phyloP scores from a whole-genome alignment of 1,139 yeast genomes.

The Ashbya aceris region DNA sequence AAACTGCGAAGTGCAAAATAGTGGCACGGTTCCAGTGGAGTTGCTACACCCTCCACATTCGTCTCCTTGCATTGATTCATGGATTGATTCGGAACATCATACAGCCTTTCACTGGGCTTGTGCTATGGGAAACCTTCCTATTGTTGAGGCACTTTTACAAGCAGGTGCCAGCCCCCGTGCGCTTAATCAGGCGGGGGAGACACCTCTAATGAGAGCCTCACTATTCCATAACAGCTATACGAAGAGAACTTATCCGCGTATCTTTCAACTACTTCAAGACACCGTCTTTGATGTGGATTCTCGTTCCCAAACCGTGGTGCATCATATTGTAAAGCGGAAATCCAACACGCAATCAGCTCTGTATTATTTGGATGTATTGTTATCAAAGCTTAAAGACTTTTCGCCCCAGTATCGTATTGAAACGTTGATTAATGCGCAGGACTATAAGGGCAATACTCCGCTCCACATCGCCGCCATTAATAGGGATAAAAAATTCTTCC shows the following conservation, averaged over 20 bases:
- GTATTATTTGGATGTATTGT: conserved; percentile 69
- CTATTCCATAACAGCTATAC: conserved; percentile 84
- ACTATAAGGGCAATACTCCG: conserved; percentile 79
- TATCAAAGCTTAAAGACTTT: conserved; percentile 60
- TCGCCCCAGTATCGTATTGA: conserved; percentile 42
- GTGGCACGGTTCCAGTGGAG: conserved; percentile 22
- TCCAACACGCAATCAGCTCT: conserved; percentile 66
- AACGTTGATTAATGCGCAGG: conserved; percentile 64
- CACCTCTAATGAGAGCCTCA: conserved; percentile 74
- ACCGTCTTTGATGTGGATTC: conserved; percentile 56
- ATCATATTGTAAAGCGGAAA: conserved; percentile 64
- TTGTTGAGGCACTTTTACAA: conserved; percentile 61
- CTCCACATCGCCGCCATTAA: conserved; percentile 73
- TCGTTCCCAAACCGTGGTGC: conserved; percentile 62
- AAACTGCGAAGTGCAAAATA: conserved; percentile 45
- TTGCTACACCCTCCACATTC: conserved; percentile 54
- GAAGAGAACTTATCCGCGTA: conserved; percentile 64
- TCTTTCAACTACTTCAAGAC: conserved; percentile 63
- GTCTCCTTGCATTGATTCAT: conserved; percentile 30
- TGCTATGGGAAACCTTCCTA: conserved; percentile 72
- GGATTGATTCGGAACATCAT: conserved; percentile 92
- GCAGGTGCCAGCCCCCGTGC: conserved; percentile 71
- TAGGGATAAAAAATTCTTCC: conserved; percentile 66
- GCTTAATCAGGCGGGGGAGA: conserved; percentile 70
- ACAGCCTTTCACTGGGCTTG: conserved; percentile 97